phyloP scores from a whole-genome alignment of 495 filamentous ascomycete genomes.

The Bacidia gigantensis region DNA sequence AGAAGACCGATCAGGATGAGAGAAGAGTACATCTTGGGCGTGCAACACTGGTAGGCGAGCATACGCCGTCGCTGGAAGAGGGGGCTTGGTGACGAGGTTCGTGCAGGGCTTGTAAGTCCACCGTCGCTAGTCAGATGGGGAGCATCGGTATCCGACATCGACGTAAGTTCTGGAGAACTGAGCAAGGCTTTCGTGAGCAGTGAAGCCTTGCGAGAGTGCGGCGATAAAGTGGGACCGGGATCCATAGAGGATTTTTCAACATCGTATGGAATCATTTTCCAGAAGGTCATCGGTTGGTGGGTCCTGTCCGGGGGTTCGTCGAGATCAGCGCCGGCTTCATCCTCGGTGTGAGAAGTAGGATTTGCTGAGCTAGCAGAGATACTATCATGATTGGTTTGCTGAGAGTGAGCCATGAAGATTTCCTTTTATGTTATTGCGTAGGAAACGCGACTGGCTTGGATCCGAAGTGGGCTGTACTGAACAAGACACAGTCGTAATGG shows the following conservation, averaged over 20 bases:
- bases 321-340: constrained; percentile 25
- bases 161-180: constrained; percentile 42
- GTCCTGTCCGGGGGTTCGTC: constrained; percentile 38
- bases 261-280: background rate
- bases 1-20: background rate
- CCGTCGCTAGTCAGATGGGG: constrained; percentile 68
- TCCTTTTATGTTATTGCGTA: too few relatives aligned
- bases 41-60: constrained; percentile 1
- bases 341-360: constrained; percentile 9
- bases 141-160: constrained; percentile 24
- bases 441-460: too few relatives aligned
- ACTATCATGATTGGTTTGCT: background rate
- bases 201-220: constrained; percentile 44
- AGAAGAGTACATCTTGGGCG: background rate
- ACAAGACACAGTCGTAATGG: too few relatives aligned
- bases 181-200: constrained; percentile 69
- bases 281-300: background rate
- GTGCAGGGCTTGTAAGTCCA: constrained; percentile 78
- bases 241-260: background rate
- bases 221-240: constrained; percentile 13
- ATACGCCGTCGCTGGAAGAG: constrained; percentile 33
- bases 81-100: constrained; percentile 84
- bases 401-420: background rate
- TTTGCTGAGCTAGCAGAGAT: background rate
- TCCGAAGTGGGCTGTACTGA: too few relatives aligned